Evolutionary conservation across 2,329 filamentous ascomycete species (phyloP).

Genomic region (Myriosclerotinia scirpicola): DNA sequence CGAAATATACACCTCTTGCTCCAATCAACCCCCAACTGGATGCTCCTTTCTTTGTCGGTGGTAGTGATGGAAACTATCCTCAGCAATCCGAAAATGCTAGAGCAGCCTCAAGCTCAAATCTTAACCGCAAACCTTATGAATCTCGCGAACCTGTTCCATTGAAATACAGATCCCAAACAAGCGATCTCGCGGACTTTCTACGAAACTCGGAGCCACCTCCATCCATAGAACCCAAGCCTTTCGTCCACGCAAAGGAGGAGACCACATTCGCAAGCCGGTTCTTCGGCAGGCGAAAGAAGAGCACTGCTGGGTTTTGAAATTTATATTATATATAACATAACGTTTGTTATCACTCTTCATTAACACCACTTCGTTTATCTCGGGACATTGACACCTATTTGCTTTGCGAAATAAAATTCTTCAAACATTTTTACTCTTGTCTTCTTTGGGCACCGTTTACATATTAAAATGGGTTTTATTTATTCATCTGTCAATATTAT

Average conservation of each 20-base stretch:
- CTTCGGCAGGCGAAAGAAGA: conserved; percentile 23
- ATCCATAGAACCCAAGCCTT: conserved; percentile 10
- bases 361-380: background rate
- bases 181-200: conserved; percentile 72
- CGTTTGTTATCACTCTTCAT: background rate
- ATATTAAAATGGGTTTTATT: background rate
- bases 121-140: conserved; percentile 53
- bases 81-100: conserved; percentile 32
- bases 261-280: conserved; percentile 22
- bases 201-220: conserved; percentile 34
- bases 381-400: background rate
- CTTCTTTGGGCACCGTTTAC: background rate
- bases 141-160: conserved; percentile 36
- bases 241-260: conserved; percentile 21
- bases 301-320: conserved; percentile 11
- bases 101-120: conserved; percentile 30
- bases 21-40: conserved; percentile 47
- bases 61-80: conserved; percentile 36
- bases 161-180: conserved; percentile 47
- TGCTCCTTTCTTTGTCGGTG: conserved; percentile 54
- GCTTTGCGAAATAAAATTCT: background rate
- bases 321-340: background rate
- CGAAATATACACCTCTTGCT: conserved; percentile 36
- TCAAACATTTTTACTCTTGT: background rate
- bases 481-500: conserved; percentile 1